phyloP scores from a whole-genome alignment of 768 basidiomycete species.

The Collybiopsis confluens region DNA sequence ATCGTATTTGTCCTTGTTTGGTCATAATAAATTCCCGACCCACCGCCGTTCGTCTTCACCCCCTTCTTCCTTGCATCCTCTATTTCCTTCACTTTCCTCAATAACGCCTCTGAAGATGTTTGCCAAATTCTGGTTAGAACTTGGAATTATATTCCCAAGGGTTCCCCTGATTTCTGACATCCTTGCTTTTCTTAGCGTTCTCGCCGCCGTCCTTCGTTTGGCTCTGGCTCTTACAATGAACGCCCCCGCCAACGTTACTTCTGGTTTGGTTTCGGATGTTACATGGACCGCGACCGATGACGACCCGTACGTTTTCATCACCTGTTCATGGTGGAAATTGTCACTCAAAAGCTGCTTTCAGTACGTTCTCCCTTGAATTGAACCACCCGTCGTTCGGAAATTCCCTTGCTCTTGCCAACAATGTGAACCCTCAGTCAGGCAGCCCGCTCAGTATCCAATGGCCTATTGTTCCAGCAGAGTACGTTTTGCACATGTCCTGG shows the following conservation, averaged over 20 bases:
- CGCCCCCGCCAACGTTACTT: slow-evolving; percentile 4
- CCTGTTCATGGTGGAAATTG: no score
- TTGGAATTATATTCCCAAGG: no score
- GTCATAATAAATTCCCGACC: no score
- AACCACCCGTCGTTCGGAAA: slow-evolving; percentile 1
- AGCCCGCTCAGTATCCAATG: background rate
- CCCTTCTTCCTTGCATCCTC: background rate
- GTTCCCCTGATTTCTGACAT: no score
- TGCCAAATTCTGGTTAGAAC: background rate
- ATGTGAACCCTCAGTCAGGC: background rate
- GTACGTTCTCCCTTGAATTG: background rate
- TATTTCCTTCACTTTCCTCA: background rate
- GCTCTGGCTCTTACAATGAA: background rate
- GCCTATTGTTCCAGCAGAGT: slow-evolving; percentile 5
- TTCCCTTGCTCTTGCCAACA: slow-evolving; percentile 5
- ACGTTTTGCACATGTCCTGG: background rate
- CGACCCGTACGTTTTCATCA: slow-evolving; percentile 7
- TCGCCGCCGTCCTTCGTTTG: slow-evolving; percentile 1
- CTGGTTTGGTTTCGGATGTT: background rate
- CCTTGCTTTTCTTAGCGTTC: background rate
- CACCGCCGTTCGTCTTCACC: background rate
- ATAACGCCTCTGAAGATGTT: slow-evolving; percentile 3
- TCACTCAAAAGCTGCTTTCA: no score
- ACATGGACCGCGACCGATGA: background rate
- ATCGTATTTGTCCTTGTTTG: no score